Base-by-base conservation (phyloP, 2,329 filamentous ascomycete species). In the Fusarium keratoplasticum region DNA sequence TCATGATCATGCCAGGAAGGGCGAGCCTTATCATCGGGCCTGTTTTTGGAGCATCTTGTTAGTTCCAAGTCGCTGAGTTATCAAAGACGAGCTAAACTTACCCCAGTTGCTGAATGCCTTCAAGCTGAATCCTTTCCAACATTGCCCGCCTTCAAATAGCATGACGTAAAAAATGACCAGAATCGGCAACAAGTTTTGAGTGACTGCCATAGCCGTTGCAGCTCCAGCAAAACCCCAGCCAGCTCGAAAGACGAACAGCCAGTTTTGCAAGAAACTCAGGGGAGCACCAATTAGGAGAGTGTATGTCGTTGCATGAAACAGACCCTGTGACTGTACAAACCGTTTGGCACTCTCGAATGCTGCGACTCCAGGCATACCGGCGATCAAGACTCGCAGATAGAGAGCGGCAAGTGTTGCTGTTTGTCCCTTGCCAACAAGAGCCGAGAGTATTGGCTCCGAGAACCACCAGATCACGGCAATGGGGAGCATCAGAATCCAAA, bases 1-100 rank as follows among this genome's bases (percentile, higher is more conserved):
- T 92, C 95, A 98, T 98, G 71, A 97, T 85, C 80, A 98, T 90
- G 1, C 95, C 95, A 0, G 95, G 95, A 2, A 98, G 84, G 0
- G 95, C 94, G 10, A 98, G 90, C 57, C 90, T 90, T 76, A 98
- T 89, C 95, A 97, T 96, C 0, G 80, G 75, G 3, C 95, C 54
- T 77, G 11, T 35, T 6, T 4, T n/a, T 5, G 10, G 18, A 4
- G 20, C 2, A 6, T 18, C 9, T n/a, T 35, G 60, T 69, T 27
- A 64, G 40, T 20, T 9, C 20, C 29, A 35, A 29, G 4, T 8
- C 16, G 5, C 22, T 22, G 5, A 18, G 20, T 4, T 31, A n/a
- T 20, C 50, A 6, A 5, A 5, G 4, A 14, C 10, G 4, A n/a
- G 20, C 13, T 11, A 16, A 18, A 64, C 69, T 44, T 6, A 77